phyloP scores from a whole-genome alignment of 805 yeast genomes.

The Zygotorulaspora chibaensis region DNA sequence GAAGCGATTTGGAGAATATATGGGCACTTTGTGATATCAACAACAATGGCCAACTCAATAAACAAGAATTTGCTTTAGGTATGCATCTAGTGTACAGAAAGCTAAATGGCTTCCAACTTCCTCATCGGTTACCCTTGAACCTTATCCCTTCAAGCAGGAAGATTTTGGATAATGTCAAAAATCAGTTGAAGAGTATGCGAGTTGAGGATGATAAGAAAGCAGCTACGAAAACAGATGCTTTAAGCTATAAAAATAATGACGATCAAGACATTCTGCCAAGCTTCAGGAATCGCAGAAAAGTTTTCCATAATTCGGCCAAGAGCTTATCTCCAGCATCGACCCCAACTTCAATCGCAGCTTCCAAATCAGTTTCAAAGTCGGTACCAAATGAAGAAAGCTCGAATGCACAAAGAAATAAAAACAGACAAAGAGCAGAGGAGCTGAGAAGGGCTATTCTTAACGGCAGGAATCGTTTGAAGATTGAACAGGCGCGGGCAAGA shows the following conservation, averaged over 20 bases:
- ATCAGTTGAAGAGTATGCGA: constrained; percentile 33
- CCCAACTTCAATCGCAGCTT: not conserved
- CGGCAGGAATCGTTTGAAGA: constrained; percentile 10
- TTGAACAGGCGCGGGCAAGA: constrained; percentile 4
- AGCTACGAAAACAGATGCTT: constrained; percentile 25
- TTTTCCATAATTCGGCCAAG: constrained; percentile 12
- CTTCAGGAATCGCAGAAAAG: constrained; percentile 56
- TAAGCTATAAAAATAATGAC: constrained; percentile 73
- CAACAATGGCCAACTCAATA: constrained; percentile 76
- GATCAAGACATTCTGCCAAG: constrained; percentile 66
- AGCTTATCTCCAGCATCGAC: not conserved
- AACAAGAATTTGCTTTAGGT: constrained; percentile 91
- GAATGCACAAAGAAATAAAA: not conserved
- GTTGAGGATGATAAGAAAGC: constrained; percentile 15
- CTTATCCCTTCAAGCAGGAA: constrained; percentile 82
- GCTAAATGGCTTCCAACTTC: constrained; percentile 83
- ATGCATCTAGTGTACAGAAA: constrained; percentile 94
- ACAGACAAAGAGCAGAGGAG: constrained; percentile 21
- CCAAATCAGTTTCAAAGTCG: not conserved
- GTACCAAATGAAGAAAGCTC: constrained; percentile 9
- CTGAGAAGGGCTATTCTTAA: constrained; percentile 27
- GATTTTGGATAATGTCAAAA: constrained; percentile 69
- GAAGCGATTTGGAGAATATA: constrained; percentile 81
- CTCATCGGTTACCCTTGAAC: constrained; percentile 78
- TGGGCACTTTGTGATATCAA: constrained; percentile 87